Conservation (phyloP, 2,329 filamentous ascomycete species). For the Ustilaginoidea virens region DNA sequence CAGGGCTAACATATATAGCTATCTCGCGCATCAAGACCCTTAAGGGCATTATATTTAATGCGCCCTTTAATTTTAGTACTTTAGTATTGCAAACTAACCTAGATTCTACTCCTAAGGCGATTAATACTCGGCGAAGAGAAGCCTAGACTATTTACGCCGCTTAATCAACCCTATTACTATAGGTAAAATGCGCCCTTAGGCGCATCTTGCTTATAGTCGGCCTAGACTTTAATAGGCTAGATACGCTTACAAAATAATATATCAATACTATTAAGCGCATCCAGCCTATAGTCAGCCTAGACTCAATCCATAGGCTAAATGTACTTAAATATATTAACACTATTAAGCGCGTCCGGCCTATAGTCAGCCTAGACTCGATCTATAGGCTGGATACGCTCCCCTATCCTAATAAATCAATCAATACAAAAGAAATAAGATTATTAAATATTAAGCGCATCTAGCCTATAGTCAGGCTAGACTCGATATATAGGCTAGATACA, state of each 20-base stretch:
- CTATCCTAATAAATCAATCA: no score
- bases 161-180: no score
- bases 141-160: neutral
- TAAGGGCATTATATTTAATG: neutral
- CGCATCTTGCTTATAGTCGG: no score
- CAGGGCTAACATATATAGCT: neutral
- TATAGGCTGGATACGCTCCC: no score
- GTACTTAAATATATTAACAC: neutral
- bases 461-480: neutral
- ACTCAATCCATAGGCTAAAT: neutral
- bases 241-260: no score
- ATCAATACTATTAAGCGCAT: neutral
- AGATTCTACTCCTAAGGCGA: neutral
- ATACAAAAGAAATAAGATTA: neutral
- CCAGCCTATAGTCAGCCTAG: neutral
- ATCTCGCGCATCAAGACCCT: neutral
- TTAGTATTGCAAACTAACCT: slow-evolving; percentile 1
- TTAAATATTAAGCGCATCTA: neutral
- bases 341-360: no score
- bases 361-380: no score
- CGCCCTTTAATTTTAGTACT: neutral
- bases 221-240: no score
- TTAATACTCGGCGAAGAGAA: neutral
- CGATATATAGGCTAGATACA: neutral
- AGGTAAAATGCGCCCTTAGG: no score